A percentile compares a stretch with the other conserved stretches of the same genome.
Evolutionary conservation across 352 stramenopile species (phyloP).

Genomic region (Pythium apleroticum): DNA sequence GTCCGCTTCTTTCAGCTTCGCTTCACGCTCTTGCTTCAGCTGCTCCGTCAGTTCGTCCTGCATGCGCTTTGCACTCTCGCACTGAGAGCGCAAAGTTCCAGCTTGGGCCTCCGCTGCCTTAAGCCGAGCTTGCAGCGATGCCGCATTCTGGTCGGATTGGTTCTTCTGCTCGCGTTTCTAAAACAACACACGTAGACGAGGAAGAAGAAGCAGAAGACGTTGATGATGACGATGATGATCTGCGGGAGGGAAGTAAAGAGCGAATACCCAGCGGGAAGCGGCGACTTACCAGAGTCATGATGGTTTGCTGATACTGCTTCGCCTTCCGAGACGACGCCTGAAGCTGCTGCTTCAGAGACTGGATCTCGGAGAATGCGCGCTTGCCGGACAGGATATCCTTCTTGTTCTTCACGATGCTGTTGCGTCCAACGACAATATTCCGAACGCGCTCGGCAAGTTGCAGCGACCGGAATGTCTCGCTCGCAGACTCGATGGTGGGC

Average conservation of each 20-base stretch:
- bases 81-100: conserved; percentile 58
- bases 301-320: conserved; percentile 88
- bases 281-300: conserved; percentile 87
- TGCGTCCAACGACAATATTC: conserved; percentile 76
- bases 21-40: conserved; percentile 70
- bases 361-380: conserved; percentile 93
- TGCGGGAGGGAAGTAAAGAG: neutral
- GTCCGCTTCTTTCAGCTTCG: conserved; percentile 58
- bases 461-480: conserved; percentile 87
- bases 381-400: conserved; percentile 89
- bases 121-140: conserved; percentile 71
- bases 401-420: conserved; percentile 84
- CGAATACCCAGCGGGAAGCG: conserved; percentile 8
- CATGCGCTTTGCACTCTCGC: conserved; percentile 60
- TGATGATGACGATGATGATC: neutral
- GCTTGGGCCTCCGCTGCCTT: conserved; percentile 79
- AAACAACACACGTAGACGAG: conserved; percentile 28
- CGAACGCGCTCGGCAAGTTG: conserved; percentile 84
- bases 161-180: conserved; percentile 92
- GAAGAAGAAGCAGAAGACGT: neutral
- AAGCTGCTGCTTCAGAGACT: conserved; percentile 93
- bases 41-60: conserved; percentile 71
- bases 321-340: conserved; percentile 81
- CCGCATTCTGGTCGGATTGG: conserved; percentile 88
- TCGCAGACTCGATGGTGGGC: conserved; percentile 76